Base-by-base conservation (phyloP, 2,329 filamentous ascomycete genomes). In the Colletotrichum australisinense region DNA sequence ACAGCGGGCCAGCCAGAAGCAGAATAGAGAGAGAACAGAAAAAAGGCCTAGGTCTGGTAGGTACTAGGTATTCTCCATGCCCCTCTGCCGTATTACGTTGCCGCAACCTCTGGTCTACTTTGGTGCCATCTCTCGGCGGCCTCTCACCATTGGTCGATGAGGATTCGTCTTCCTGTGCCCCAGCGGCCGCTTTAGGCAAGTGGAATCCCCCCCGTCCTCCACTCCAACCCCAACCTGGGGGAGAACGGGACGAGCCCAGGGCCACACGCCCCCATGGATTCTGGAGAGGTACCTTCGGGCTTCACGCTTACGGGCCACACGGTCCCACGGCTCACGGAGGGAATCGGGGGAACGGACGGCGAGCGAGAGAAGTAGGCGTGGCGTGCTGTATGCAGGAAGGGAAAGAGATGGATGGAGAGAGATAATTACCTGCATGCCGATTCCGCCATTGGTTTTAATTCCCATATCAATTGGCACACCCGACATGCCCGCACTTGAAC, bases 311-410 rank as follows among this genome's bases (percentile, higher is more conserved):
- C 30, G 42, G 59, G 42, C 52, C 52, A 35, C 52, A 55, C 52
- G 52, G 52, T 26, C 63, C 46, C 35, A 69, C 56, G 70, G n/a
- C 42, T 46, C 56, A 63, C 70, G 67, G 71, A 65, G 67, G 60
- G 62, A 60, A 56, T 62, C 67, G 67, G 71, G 67, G 71, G 62
- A 63, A 66, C 71, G 60, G 71, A 70, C 56, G 60, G 53, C 55
- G 38, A 63, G 49, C 38, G 30, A 58, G 66, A 60, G 16, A 35
- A 12, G 4, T 3, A 57, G 46, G 42, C 9, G 38, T 28, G 56
- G 26, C 52, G 28, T 28, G 28, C 35, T 65, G 16, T 30, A 32
- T 7, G n/a, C 16, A 30, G 30, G 24, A 12, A 30, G 38, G n/a
- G 14, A 35, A 12, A 35, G n/a, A 24, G 42, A 24, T 4, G 7